Evolutionary conservation across 129 eudicot species (phyloP), one percentile per base, ranked within the genome.

Genomic region (Flaveria trinervia): DNA sequence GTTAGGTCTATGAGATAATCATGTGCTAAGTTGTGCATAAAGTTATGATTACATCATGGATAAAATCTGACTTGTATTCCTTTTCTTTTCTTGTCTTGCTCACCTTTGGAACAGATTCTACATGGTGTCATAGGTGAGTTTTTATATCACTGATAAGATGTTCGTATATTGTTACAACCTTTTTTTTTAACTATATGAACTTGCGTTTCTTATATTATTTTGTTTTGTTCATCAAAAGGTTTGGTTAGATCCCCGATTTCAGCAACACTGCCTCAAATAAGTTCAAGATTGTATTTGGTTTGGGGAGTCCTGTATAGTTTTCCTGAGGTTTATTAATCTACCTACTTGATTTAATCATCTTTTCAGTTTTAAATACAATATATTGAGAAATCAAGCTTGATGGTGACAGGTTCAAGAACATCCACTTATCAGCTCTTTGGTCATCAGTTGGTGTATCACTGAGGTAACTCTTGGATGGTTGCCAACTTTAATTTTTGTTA

Each of bases 271-370:
- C 99, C 99, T 65, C 99, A 94, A 79, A 90, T 94, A 45, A 73
- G 90, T 77, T 94, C 99, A 68, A 85, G 97, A 74, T 72, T 94
- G 80, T 91, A 88, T 80, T 82, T 94, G 54, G 83, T 89, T 17
- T 94, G 99, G 99, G 99, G 97, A 44, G 85, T 94, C 70, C 83
- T 94, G 62, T 94, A 85, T 81, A 89, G 90, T 80, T 87, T 94
- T 73, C 99, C 99, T 46, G 96, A 89, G 88, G 92, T 88, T 64
- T 64, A 70, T 77, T 56, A 41, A 65, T 10, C 72, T 57, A n/a
- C 30, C 25, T 33, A 54, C 65, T 26, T 15, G 30, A 49, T 26
- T 36, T 39, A 1, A 26, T 52, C 39, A 30, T 50, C 36, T 60
- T 48, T 23, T 72, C 17, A 36, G 18, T 74, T 54, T 3, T 49